A percentile compares a stretch with the other conserved stretches of the same genome.
These are phyloP conservation scores for Aspergillus sclerotioniger DNA, from an alignment of 495 filamentous ascomycete genomes.

Conservation along the genomic window DNA sequence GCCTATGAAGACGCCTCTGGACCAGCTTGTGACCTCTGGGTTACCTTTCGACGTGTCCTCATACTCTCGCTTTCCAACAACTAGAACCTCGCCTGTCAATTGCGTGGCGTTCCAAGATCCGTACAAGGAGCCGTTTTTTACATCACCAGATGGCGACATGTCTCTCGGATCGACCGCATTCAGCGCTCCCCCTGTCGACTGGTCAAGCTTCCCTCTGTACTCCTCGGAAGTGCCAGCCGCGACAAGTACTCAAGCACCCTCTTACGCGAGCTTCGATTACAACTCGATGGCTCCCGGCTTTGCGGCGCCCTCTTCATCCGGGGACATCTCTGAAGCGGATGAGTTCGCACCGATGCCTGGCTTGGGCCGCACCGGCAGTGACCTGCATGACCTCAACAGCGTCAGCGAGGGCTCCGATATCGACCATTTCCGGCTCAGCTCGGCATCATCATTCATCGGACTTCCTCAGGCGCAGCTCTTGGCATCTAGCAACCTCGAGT, in stretches of 20 bases:
- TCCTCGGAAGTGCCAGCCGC: conserved; percentile 54
- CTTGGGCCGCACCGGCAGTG: conserved; percentile 30
- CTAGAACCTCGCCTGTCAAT: conserved; percentile 37
- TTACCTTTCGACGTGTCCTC: conserved; percentile 40
- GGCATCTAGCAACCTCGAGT: conserved; percentile 53
- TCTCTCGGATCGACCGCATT: conserved; percentile 66
- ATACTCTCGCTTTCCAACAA: conserved; percentile 35
- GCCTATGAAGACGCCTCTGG: conserved; percentile 34
- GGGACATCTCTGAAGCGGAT: conserved; percentile 72
- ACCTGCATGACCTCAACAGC: conserved; percentile 46
- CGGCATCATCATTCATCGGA: conserved; percentile 52
- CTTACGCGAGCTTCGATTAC: conserved; percentile 67
- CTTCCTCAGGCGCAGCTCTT: conserved; percentile 51
- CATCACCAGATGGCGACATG: conserved; percentile 59
- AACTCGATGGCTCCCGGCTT: conserved; percentile 48
- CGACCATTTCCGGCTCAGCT: conserved; percentile 52
- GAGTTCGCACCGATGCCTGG: conserved; percentile 52
- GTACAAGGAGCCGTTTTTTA: conserved; percentile 42
- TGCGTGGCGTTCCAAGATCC: conserved; percentile 46
- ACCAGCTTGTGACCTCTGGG: conserved; percentile 39
- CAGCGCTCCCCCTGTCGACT: conserved; percentile 65
- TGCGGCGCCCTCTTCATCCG: conserved; percentile 67
- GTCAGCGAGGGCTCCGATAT: conserved; percentile 56
- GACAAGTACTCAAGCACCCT: conserved; percentile 67
- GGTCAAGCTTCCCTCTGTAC: conserved; percentile 69